Percentiles rank a stretch among this genome's conserved stretches.
Conservation (phyloP, 805 yeast species). For the Myxozyma neglecta region DNA sequence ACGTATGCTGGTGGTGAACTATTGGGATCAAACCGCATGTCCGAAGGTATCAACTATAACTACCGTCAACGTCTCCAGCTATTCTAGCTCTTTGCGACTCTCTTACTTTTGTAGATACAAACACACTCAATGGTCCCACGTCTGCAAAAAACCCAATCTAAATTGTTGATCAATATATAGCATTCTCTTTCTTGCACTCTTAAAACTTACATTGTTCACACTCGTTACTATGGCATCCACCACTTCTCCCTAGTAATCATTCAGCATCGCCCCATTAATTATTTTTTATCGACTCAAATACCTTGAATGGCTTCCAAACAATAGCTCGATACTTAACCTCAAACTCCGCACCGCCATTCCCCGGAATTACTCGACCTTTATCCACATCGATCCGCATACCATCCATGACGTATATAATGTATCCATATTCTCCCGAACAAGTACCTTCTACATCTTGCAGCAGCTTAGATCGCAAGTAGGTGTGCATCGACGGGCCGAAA, state of each 20-base stretch:
- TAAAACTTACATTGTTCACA: constrained; percentile 58
- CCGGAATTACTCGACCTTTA: constrained; percentile 85
- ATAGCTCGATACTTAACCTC: constrained; percentile 95
- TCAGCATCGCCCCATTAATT: background rate
- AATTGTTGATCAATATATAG: background rate
- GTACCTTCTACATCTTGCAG: constrained; percentile 97
- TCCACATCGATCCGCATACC: constrained; percentile 94
- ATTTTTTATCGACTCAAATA: background rate
- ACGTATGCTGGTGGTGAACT: constrained; percentile 98
- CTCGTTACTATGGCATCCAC: constrained; percentile 95
- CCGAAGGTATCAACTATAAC: constrained; percentile 72
- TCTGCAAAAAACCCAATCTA: constrained; percentile 93
- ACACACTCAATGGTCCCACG: constrained; percentile 94
- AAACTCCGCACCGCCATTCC: constrained; percentile 92
- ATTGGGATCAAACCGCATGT: constrained; percentile 89
- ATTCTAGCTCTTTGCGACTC: background rate
- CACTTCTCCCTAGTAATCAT: constrained; percentile 69
- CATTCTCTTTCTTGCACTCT: background rate
- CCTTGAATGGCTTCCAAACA: constrained; percentile 95
- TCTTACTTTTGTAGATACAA: constrained; percentile 77
- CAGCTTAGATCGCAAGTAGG: constrained; percentile 82
- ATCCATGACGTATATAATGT: constrained; percentile 92
- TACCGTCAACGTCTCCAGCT: background rate
- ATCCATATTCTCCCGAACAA: constrained; percentile 98
- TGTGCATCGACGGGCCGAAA: constrained; percentile 97